phyloP scores from a whole-genome alignment of 2,329 filamentous ascomycete genomes.

The Rhytidhysteron rufulum region DNA sequence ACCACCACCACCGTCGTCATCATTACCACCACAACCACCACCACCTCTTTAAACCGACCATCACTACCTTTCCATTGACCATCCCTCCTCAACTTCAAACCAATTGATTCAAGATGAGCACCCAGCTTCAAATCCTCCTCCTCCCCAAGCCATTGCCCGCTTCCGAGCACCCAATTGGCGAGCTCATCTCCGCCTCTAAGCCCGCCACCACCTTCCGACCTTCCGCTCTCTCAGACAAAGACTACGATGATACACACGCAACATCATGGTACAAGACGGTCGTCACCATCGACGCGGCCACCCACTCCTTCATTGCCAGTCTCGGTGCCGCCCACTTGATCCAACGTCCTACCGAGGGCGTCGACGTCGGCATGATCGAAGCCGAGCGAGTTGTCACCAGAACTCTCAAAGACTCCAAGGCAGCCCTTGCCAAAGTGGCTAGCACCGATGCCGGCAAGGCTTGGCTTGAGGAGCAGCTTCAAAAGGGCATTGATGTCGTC shows the following conservation, averaged over 20 bases:
- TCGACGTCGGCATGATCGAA: slow-evolving; percentile 31
- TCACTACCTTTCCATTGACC: no score
- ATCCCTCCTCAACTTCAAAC: no score
- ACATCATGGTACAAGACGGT: slow-evolving; percentile 35
- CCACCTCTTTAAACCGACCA: no score
- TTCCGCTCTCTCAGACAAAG: slow-evolving; percentile 25
- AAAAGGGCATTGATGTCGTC: slow-evolving; percentile 19
- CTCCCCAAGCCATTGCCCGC: slow-evolving; percentile 27
- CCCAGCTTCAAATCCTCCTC: slow-evolving; percentile 25
- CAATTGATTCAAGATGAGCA: background rate
- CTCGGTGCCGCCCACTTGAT: slow-evolving; percentile 29
- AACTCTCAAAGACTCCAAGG: slow-evolving; percentile 25
- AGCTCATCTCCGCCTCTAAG: slow-evolving; percentile 23
- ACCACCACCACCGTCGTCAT: no score
- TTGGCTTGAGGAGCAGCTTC: slow-evolving; percentile 18
- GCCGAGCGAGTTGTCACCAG: slow-evolving; percentile 29
- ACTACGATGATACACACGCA: slow-evolving; percentile 32
- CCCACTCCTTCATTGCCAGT: slow-evolving; percentile 22
- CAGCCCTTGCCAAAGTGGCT: slow-evolving; percentile 24
- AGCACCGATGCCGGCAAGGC: slow-evolving; percentile 17
- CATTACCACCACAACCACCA: no score
- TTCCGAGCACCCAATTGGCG: slow-evolving; percentile 24
- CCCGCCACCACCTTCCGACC: slow-evolving; percentile 11
- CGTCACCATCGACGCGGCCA: slow-evolving; percentile 23
- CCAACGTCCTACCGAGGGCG: slow-evolving; percentile 19